Conservation (phyloP, 1,284 basidiomycete species). For the Naganishia sp. region DNA sequence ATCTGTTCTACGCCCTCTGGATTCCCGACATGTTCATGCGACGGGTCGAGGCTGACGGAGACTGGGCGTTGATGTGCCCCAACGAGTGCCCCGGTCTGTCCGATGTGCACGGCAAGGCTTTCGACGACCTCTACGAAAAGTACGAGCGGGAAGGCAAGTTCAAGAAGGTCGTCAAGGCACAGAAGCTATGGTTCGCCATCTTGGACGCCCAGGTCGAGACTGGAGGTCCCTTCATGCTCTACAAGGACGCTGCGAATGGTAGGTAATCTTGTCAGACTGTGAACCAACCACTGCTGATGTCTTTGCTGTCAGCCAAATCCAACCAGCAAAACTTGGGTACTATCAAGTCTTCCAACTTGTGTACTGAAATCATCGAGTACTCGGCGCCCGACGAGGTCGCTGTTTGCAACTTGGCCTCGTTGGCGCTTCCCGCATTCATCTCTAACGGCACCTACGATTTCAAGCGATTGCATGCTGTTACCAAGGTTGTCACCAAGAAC, state of each 20-base stretch:
- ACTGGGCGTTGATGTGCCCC: slow-evolving; percentile 98
- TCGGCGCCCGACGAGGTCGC: slow-evolving; percentile 97
- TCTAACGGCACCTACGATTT: slow-evolving; percentile 76
- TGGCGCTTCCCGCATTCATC: slow-evolving; percentile 89
- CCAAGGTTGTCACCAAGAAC: slow-evolving; percentile 90
- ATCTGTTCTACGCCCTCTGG: slow-evolving; percentile 99
- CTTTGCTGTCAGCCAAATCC: slow-evolving; percentile 68
- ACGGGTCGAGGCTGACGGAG: slow-evolving; percentile 78
- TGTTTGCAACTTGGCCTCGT: slow-evolving; percentile 97
- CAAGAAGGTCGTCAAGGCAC: slow-evolving; percentile 84
- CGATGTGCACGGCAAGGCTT: slow-evolving; percentile 89
- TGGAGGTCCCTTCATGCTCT: slow-evolving; percentile 96
- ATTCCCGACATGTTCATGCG: slow-evolving; percentile 98
- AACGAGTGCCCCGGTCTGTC: slow-evolving; percentile 89
- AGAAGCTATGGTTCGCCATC: slow-evolving; percentile 98
- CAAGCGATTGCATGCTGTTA: slow-evolving; percentile 88
- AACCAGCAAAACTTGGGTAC: slow-evolving; percentile 99
- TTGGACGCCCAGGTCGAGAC: slow-evolving; percentile 98
- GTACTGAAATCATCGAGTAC: slow-evolving; percentile 99
- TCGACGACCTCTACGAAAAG: slow-evolving; percentile 82
- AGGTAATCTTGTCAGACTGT: slow-evolving; percentile 42
- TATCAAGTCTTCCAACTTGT: slow-evolving; percentile 99
- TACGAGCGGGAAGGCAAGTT: slow-evolving; percentile 92
- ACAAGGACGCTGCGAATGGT: slow-evolving; percentile 90
- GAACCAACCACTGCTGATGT: neutral